Evolutionary conservation across 495 filamentous ascomycete genomes (phyloP).

Genomic region (Penicillium samsonianum): DNA sequence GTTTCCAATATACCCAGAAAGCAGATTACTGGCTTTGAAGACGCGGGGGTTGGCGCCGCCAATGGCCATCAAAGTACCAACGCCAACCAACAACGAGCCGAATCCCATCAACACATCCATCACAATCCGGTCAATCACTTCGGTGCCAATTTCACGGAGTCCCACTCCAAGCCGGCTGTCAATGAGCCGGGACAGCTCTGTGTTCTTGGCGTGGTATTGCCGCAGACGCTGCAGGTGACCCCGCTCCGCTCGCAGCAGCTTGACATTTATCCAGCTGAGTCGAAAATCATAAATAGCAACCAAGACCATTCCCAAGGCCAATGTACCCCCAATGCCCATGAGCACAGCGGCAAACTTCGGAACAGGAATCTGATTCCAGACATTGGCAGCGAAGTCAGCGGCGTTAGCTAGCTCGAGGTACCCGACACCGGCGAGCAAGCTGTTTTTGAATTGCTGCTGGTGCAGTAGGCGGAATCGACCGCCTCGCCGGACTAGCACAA

Average conservation of each 20-base stretch:
- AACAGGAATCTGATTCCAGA: conserved; percentile 53
- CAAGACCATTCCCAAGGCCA: conserved; percentile 46
- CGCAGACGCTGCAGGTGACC: conserved; percentile 26
- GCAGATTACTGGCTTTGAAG: conserved; percentile 46
- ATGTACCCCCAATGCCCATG: conserved; percentile 52
- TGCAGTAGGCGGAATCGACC: conserved; percentile 26
- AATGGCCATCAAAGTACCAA: conserved; percentile 54
- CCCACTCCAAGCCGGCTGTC: conserved; percentile 41
- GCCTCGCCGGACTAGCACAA: conserved; percentile 24
- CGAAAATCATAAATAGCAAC: conserved; percentile 44
- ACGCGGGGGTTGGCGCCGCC: conserved; percentile 43
- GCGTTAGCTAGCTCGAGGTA: conserved; percentile 56
- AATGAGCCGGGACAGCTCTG: conserved; percentile 20
- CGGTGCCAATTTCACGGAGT: conserved; percentile 45
- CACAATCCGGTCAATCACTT: conserved; percentile 47
- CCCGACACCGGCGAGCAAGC: conserved; percentile 47
- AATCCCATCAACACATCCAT: conserved; percentile 51
- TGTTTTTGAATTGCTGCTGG: conserved; percentile 47
- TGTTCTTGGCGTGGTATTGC: conserved; percentile 21
- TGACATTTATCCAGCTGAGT: conserved; percentile 48
- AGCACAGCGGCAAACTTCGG: conserved; percentile 46
- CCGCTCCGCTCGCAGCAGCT: conserved; percentile 41
- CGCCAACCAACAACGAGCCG: conserved; percentile 48
- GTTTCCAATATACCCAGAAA: conserved; percentile 54
- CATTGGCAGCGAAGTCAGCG: conserved; percentile 55